These are phyloP conservation scores for Aspergillus funiculosus DNA, from an alignment of 495 filamentous ascomycete species.

Conservation along the genomic window DNA sequence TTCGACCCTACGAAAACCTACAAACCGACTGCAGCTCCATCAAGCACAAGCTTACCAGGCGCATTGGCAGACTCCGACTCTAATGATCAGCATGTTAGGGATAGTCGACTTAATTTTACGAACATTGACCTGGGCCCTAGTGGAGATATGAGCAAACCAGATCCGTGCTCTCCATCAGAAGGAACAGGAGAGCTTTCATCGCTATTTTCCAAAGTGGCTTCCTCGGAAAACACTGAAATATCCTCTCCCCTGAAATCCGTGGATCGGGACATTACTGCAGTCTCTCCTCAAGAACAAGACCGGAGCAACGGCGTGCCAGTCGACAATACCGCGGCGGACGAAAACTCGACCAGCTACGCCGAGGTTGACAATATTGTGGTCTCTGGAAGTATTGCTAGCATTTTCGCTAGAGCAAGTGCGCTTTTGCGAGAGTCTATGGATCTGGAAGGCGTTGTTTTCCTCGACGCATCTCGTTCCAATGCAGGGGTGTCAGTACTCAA, in stretches of 20 bases:
- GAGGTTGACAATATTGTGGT: neutral
- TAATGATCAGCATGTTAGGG: neutral
- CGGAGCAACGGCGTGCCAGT: neutral
- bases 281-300: neutral
- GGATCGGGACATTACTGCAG: slow-evolving; percentile 1
- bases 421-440: slow-evolving; percentile 37
- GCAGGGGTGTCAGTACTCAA: slow-evolving; percentile 20
- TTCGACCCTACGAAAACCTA: slow-evolving; percentile 24
- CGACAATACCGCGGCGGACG: neutral
- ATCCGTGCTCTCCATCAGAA: slow-evolving; percentile 4
- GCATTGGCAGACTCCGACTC: neutral
- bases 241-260: slow-evolving; percentile 1
- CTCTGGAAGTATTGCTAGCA: slow-evolving; percentile 18
- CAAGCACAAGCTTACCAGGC: neutral
- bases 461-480: slow-evolving; percentile 31
- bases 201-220: slow-evolving; percentile 9
- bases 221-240: slow-evolving; percentile 7
- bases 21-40: slow-evolving; percentile 7
- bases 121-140: neutral
- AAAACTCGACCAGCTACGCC: slow-evolving; percentile 2
- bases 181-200: slow-evolving; percentile 10
- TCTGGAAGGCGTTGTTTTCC: slow-evolving; percentile 39
- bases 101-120: neutral
- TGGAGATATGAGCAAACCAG: neutral
- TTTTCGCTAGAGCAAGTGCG: slow-evolving; percentile 34